A percentile compares a stretch with the other conserved stretches of the same genome.
Conservation (phyloP, 1,284 basidiomycete species). For the Ustilago bromivora region DNA sequence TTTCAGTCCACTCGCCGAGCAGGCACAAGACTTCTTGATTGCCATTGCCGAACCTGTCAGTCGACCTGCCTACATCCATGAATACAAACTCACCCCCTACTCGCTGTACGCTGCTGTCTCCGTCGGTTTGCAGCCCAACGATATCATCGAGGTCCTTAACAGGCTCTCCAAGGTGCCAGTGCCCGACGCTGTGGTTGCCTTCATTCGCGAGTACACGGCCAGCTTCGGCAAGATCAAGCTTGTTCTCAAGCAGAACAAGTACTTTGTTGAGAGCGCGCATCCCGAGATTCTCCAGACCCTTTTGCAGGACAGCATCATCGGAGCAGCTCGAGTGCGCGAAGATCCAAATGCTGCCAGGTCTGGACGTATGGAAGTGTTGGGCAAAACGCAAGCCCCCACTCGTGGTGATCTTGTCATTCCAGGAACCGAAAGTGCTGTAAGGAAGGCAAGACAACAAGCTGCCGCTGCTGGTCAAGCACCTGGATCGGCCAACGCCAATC, state of each 20-base stretch:
- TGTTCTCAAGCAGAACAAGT: slow-evolving; percentile 69
- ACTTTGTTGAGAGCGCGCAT: slow-evolving; percentile 69
- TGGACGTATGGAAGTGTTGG: slow-evolving; percentile 52
- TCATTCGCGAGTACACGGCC: slow-evolving; percentile 66
- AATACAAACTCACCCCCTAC: slow-evolving; percentile 98
- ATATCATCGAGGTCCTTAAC: slow-evolving; percentile 90
- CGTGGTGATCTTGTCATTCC: slow-evolving; percentile 64
- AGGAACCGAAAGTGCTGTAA: slow-evolving; percentile 57
- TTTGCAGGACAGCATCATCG: slow-evolving; percentile 65
- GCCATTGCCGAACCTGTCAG: slow-evolving; percentile 99
- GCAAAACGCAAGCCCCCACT: slow-evolving; percentile 57
- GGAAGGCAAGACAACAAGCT: slow-evolving; percentile 46
- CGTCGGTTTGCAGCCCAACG: slow-evolving; percentile 95
- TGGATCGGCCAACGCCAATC: slow-evolving; percentile 14
- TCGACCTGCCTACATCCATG: slow-evolving; percentile 96
- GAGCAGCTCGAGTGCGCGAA: slow-evolving; percentile 57
- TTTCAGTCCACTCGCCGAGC: slow-evolving; percentile 85
- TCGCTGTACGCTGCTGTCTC: slow-evolving; percentile 98
- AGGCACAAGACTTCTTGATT: slow-evolving; percentile 97
- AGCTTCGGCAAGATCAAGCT: slow-evolving; percentile 70
- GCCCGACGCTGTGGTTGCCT: slow-evolving; percentile 63
- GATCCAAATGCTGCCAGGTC: slow-evolving; percentile 50
- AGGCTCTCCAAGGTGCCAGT: slow-evolving; percentile 68
- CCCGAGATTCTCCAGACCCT: slow-evolving; percentile 66
- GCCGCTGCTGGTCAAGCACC: slow-evolving; percentile 31